These are phyloP conservation scores for Colletotrichum sp. DNA, from an alignment of 2,329 filamentous ascomycete genomes.

Conservation along the genomic window DNA sequence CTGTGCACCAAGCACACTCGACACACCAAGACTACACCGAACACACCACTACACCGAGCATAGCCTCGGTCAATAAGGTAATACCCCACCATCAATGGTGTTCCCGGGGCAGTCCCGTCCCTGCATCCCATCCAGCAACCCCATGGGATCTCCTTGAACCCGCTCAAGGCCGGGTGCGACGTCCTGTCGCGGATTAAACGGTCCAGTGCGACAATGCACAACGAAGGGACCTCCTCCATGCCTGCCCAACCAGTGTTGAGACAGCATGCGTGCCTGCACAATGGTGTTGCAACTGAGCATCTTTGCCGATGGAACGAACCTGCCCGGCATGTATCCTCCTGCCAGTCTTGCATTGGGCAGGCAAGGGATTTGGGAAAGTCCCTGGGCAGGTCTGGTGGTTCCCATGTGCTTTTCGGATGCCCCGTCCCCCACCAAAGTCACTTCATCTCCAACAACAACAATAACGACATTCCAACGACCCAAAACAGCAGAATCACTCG, in stretches of 20 bases:
- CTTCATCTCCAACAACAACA: neutral
- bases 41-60: too few relatives aligned
- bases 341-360: neutral
- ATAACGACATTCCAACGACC: neutral
- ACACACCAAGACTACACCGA: too few relatives aligned
- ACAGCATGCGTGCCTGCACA: neutral
- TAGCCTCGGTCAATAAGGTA: too few relatives aligned
- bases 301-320: neutral
- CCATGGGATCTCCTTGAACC: neutral
- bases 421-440: neutral
- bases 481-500: neutral
- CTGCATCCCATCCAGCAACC: neutral
- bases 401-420: neutral
- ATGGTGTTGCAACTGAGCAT: neutral
- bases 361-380: neutral
- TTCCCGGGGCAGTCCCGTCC: too few relatives aligned
- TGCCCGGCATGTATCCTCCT: neutral
- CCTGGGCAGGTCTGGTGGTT: neutral
- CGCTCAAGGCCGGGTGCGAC: neutral
- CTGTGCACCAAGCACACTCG: too few relatives aligned
- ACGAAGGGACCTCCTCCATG: neutral
- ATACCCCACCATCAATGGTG: too few relatives aligned
- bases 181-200: neutral
- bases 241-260: neutral
- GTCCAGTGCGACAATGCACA: neutral